Evolutionary conservation across 1,139 yeast species (phyloP).

Genomic region (Hansenula lynferdii): DNA sequence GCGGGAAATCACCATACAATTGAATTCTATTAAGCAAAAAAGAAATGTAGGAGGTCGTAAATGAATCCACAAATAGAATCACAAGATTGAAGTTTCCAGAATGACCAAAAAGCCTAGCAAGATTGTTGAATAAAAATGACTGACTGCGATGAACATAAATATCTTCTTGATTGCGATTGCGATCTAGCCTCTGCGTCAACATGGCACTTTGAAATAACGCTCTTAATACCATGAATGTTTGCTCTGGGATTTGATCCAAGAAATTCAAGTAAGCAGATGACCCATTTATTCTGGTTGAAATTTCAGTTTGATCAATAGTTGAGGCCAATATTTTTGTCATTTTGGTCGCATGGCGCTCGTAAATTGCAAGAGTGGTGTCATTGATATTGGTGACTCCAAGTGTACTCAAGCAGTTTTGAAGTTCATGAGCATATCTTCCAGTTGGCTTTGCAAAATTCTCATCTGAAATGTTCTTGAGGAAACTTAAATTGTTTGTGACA

Average conservation of each 20-base stretch:
- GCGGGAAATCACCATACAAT: background rate
- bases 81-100: no score
- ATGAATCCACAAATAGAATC: no score
- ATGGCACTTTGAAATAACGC: slow-evolving; percentile 31
- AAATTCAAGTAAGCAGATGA: slow-evolving; percentile 29
- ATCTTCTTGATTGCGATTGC: background rate
- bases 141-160: no score
- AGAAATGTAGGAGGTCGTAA: background rate
- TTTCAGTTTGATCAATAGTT: slow-evolving; percentile 48
- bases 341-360: background rate
- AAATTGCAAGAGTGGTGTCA: no score
- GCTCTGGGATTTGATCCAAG: slow-evolving; percentile 31
- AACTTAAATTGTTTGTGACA: no score
- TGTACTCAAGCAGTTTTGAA: no score
- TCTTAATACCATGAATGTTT: slow-evolving; percentile 35
- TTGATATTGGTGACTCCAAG: no score
- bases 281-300: slow-evolving; percentile 41
- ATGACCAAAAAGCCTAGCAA: no score
- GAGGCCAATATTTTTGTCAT: slow-evolving; percentile 17
- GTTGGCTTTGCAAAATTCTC: no score
- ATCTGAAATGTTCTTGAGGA: no score
- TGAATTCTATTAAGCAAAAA: background rate
- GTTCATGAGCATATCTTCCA: no score
- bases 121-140: no score
- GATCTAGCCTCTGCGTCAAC: background rate